Evolutionary conservation across 768 basidiomycete genomes (phyloP).

Genomic region (Suillus subaureus): DNA sequence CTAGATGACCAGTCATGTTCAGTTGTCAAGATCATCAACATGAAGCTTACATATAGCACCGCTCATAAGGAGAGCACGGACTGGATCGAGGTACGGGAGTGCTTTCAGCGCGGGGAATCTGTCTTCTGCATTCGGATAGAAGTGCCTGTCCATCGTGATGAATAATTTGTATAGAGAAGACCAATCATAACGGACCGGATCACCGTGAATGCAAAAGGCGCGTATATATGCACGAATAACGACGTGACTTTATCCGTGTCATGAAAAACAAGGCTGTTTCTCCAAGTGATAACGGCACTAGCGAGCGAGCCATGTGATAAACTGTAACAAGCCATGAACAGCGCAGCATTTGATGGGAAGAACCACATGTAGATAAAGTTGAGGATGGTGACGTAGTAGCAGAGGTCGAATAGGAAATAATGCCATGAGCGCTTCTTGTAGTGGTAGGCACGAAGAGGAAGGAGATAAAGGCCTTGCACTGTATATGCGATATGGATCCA

Average conservation of each 20-base stretch:
- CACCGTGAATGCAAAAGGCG: conserved; percentile 88
- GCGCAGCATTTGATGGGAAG: conserved; percentile 69
- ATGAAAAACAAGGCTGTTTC: conserved; percentile 98
- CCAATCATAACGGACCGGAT: conserved; percentile 61
- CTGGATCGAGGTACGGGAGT: conserved; percentile 71
- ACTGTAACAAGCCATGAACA: conserved; percentile 93
- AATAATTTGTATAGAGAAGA: background rate
- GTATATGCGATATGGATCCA: conserved; percentile 92
- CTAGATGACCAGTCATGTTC: conserved; percentile 42
- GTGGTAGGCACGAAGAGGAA: conserved; percentile 78
- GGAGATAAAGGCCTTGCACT: conserved; percentile 70
- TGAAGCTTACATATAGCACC: conserved; percentile 74
- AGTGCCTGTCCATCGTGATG: conserved; percentile 58
- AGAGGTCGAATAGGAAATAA: conserved; percentile 91
- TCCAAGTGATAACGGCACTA: conserved; percentile 96
- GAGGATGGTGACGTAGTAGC: conserved; percentile 92
- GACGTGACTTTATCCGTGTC: conserved; percentile 96
- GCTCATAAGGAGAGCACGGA: conserved; percentile 74
- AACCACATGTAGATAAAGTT: conserved; percentile 93
- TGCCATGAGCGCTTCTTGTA: conserved; percentile 96
- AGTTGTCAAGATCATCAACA: conserved; percentile 13
- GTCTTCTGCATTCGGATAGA: conserved; percentile 74
- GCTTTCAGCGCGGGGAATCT: conserved; percentile 85
- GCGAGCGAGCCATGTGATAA: conserved; percentile 90
- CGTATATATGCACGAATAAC: conserved; percentile 93